Evolutionary conservation across 805 yeast species (phyloP).

Genomic region (Candida patagonica): DNA sequence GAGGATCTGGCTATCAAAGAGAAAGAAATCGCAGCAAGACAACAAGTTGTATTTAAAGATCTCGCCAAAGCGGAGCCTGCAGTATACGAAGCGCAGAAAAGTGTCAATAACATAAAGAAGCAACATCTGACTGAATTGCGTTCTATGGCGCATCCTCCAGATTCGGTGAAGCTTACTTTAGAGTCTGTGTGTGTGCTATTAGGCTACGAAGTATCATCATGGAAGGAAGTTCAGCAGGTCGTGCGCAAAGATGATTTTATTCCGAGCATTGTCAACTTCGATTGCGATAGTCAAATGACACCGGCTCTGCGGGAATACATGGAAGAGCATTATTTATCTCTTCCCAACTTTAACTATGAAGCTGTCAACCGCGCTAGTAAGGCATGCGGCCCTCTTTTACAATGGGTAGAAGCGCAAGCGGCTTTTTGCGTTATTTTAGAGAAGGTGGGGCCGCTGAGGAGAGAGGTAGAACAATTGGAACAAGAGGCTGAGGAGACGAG

Average conservation of each 20-base stretch:
- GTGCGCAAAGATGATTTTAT: slow-evolving; percentile 84
- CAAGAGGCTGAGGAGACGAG: slow-evolving; percentile 49
- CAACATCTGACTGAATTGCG: slow-evolving; percentile 84
- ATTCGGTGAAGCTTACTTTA: slow-evolving; percentile 70
- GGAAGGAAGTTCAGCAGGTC: slow-evolving; percentile 80
- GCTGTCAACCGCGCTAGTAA: slow-evolving; percentile 82
- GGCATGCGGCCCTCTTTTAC: slow-evolving; percentile 86
- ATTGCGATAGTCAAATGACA: slow-evolving; percentile 50
- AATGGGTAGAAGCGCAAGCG: slow-evolving; percentile 89
- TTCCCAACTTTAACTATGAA: slow-evolving; percentile 58
- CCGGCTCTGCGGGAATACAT: slow-evolving; percentile 44
- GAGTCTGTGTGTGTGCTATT: slow-evolving; percentile 82
- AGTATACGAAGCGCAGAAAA: slow-evolving; percentile 70
- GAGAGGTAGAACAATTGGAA: slow-evolving; percentile 56
- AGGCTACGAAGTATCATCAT: slow-evolving; percentile 53
- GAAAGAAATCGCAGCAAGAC: slow-evolving; percentile 44
- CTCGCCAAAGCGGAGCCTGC: slow-evolving; percentile 78
- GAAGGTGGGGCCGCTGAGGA: slow-evolving; percentile 61
- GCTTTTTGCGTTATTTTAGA: slow-evolving; percentile 63
- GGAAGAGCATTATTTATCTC: slow-evolving; percentile 50
- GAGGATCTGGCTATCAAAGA: slow-evolving; percentile 62
- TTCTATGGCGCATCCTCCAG: slow-evolving; percentile 87
- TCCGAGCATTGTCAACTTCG: slow-evolving; percentile 66
- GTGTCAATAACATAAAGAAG: slow-evolving; percentile 88
- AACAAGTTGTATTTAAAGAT: slow-evolving; percentile 47